Evolutionary conservation across 371 early-diverging fungal genomes (phyloP).

Genomic region (Nematocida sp.): DNA sequence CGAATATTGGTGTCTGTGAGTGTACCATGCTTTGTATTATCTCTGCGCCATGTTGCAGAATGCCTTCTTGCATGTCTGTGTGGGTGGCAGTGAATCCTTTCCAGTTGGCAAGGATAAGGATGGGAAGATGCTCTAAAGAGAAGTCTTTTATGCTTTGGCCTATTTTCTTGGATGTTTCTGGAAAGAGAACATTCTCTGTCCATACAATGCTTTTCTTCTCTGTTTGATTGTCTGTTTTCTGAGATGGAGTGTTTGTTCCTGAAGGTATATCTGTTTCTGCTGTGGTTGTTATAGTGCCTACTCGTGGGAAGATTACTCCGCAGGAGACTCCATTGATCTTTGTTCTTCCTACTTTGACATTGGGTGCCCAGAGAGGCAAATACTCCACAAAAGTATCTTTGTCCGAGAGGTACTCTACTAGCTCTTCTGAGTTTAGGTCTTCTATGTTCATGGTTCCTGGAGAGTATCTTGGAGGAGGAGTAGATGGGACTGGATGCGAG

Average conservation of each 20-base stretch:
- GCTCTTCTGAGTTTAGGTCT: constrained; percentile 39
- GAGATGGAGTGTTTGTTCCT: not conserved
- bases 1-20: constrained; percentile 88
- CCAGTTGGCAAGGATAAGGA: constrained; percentile 98
- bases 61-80: constrained; percentile 90
- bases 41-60: constrained; percentile 86
- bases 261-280: constrained; percentile 65
- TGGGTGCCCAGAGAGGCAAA: constrained; percentile 68
- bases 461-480: not conserved
- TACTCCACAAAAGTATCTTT: constrained; percentile 77
- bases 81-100: constrained; percentile 96
- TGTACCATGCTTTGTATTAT: constrained; percentile 85
- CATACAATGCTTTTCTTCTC: constrained; percentile 66
- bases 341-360: constrained; percentile 80
- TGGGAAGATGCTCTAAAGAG: constrained; percentile 86
- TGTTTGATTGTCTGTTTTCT: not conserved
- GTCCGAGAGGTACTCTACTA: constrained; percentile 81
- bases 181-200: constrained; percentile 93
- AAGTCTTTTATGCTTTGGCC: constrained; percentile 92
- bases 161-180: constrained; percentile 92
- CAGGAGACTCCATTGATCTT: constrained; percentile 69
- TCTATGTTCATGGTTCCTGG: not conserved
- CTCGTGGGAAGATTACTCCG: constrained; percentile 91
- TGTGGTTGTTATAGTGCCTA: constrained; percentile 85
- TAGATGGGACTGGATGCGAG: not conserved